Percentiles rank a stretch among this genome's conserved stretches.
Evolutionary conservation across 257 asterid species (phyloP).

Genomic region (Jasminum sambac): DNA sequence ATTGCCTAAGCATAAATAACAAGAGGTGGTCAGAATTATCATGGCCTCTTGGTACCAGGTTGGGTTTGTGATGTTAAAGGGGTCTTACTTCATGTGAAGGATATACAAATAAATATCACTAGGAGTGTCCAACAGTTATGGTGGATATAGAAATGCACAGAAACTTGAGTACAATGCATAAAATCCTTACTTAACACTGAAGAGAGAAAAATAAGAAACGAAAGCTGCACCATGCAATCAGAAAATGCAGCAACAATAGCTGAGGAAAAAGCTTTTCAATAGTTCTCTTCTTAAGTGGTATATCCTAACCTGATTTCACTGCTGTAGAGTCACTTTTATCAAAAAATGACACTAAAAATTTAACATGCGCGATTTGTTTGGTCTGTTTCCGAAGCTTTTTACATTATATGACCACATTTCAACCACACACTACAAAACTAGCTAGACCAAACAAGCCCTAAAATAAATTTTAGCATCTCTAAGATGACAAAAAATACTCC

Average conservation of each 20-base stretch:
- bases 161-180: neutral
- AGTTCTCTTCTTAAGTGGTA: neutral
- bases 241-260: neutral
- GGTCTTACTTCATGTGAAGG: neutral
- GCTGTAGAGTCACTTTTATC: neutral
- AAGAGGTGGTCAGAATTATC: conserved; percentile 1
- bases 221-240: neutral
- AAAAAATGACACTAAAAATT: conserved; percentile 5
- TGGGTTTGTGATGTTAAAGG: conserved; percentile 6
- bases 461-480: conserved; percentile 4
- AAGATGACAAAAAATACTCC: neutral
- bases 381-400: too few relatives aligned
- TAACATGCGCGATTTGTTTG: conserved; percentile 5
- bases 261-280: neutral
- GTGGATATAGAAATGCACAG: neutral
- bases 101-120: neutral
- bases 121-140: neutral
- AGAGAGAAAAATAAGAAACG: neutral
- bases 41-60: neutral
- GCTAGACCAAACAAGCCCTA: neutral
- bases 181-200: neutral
- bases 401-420: too few relatives aligned
- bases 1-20: conserved; percentile 56
- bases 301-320: neutral
- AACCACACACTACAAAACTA: too few relatives aligned